Evolutionary conservation across 2,329 filamentous ascomycete species (phyloP), one percentile per base, ranked within the genome.

Genomic region (Lithohypha guttulata): DNA sequence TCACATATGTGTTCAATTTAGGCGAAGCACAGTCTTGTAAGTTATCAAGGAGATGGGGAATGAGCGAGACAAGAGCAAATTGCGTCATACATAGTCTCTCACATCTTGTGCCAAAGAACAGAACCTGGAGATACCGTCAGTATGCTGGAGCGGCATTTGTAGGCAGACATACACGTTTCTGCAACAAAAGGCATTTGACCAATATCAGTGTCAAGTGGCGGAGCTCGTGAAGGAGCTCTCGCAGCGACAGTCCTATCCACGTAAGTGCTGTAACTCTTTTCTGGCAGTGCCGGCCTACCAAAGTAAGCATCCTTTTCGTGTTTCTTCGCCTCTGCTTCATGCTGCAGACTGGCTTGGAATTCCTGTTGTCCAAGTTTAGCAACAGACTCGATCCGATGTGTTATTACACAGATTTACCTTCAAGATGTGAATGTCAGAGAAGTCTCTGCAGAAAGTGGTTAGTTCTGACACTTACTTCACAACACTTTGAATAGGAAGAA

Each of bases 61-160:
- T 93, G 54, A 98, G 70, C 38, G 89, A 95, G 51, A 98, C 81
- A 31, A 98, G 73, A 29, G 89, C 91, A 65, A 96, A 98, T 60
- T 98, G 91, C 63, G 94, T 87, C 83, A 96, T 93, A 72, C 91
- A 98, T 51, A 98, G 67, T 48, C 83, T 75, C 61, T 98, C 91
- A 61, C 91, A 96, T 52, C 86, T 79, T n/a, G 89, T 86, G 46
- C 91, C 87, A 54, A 96, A 98, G 66, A 98, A 96, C 39, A 98
- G 78, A 82, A 96, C 96, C 87, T 94, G 51, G 0, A 19, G 13
- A 21, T 5, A 9, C 6, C 11, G 18, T 39, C 26, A 39, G 27
- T n/a, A 11, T 4, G n/a, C n/a, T n/a, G 18, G 6, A 7, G 19
- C 15, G 20, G n/a, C 17, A 13, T 20, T 3, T 4, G 8, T 11